Conservation (phyloP, 257 asterid genomes). For the Agastache rugosa region DNA sequence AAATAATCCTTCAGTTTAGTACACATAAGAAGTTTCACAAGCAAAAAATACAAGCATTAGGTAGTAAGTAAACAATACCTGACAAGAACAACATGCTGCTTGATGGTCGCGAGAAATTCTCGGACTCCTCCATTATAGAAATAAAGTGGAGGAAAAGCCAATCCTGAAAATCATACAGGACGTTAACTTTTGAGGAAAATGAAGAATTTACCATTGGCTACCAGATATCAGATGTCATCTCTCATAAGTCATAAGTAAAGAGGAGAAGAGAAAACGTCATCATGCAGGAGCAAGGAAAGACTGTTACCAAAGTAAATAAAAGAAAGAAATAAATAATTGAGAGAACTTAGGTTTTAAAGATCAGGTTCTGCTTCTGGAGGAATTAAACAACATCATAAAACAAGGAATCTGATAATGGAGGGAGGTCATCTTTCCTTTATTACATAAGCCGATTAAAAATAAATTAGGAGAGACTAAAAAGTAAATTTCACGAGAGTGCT, state of each 20-base stretch:
- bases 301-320: not conserved
- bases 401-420: too few relatives aligned
- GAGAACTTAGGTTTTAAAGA: too few relatives aligned
- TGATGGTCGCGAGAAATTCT: slow-evolving; percentile 87
- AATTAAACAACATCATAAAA: too few relatives aligned
- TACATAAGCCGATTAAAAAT: too few relatives aligned
- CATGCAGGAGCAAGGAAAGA: slow-evolving; percentile 10
- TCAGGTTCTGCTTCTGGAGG: too few relatives aligned
- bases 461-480: too few relatives aligned
- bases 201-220: not conserved
- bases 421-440: too few relatives aligned
- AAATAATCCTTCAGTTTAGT: not conserved
- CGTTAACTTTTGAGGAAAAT: not conserved
- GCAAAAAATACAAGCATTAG: slow-evolving; percentile 30
- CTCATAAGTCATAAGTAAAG: not conserved
- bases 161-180: slow-evolving; percentile 58
- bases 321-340: too few relatives aligned
- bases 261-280: not conserved
- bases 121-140: slow-evolving; percentile 96
- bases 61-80: slow-evolving; percentile 58
- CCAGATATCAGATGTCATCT: not conserved
- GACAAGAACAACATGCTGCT: slow-evolving; percentile 79
- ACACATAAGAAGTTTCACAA: slow-evolving; percentile 16
- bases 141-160: slow-evolving; percentile 95
- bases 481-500: too few relatives aligned